Evolutionary conservation across 1,139 yeast species (phyloP).

Genomic region (Debaryomyces subglobosus): DNA sequence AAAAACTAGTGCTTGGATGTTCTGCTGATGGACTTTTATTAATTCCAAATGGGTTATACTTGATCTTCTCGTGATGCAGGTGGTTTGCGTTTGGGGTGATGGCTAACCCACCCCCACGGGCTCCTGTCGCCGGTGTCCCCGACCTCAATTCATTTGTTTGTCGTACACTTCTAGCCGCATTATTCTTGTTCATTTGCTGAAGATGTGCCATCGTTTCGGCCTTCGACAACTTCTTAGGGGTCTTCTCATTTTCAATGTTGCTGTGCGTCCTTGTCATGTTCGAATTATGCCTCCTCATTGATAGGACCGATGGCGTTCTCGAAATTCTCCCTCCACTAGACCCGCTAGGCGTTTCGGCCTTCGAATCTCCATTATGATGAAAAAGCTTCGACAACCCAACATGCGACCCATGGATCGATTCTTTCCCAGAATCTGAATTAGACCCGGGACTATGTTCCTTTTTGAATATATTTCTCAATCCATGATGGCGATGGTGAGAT

Average conservation of each 20-base stretch:
- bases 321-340: constrained; percentile 15
- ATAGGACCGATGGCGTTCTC: constrained; percentile 30
- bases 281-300: constrained; percentile 34
- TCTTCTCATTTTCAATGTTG: constrained; percentile 12
- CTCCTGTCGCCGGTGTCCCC: constrained; percentile 5
- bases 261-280: background rate
- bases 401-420: constrained; percentile 13
- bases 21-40: constrained; percentile 41
- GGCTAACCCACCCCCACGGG: constrained; percentile 8
- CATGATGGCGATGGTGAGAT: constrained; percentile 19
- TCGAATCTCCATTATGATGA: constrained; percentile 20
- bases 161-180: constrained; percentile 24
- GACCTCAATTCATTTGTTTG: constrained; percentile 8
- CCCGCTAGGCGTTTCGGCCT: constrained; percentile 11
- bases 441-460: constrained; percentile 21
- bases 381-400: constrained; percentile 34
- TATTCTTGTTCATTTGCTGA: constrained; percentile 36
- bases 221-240: constrained; percentile 33
- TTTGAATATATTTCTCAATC: constrained; percentile 24
- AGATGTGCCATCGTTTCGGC: constrained; percentile 46
- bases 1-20: constrained; percentile 44
- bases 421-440: constrained; percentile 13
- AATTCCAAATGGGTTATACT: constrained; percentile 50
- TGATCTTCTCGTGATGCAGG: constrained; percentile 36
- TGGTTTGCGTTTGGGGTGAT: background rate